Percentiles rank a stretch among this genome's conserved stretches.
phyloP scores from a whole-genome alignment of 257 asterid species.

The Solanum piurae region DNA sequence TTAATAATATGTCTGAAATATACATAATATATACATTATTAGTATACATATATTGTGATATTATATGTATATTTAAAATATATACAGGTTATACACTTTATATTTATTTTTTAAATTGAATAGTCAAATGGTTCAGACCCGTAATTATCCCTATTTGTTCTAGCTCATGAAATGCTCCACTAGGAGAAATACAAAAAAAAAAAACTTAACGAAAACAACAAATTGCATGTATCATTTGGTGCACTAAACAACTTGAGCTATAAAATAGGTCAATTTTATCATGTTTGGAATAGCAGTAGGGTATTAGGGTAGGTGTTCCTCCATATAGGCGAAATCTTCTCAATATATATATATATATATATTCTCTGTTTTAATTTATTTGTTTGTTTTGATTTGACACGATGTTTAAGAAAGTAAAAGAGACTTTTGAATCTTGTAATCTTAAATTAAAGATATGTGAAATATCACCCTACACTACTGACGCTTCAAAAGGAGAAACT shows the following conservation, averaged over 20 bases:
- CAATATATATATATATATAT: not conserved
- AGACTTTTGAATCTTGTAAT: no score
- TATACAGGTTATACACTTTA: no score
- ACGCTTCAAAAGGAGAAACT: not conserved
- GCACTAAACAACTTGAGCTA: not conserved
- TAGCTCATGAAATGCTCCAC: conserved; percentile 6
- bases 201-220: not conserved
- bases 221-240: not conserved
- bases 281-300: not conserved
- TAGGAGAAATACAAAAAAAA: not conserved
- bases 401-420: no score
- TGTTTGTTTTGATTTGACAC: not conserved
- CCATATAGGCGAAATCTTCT: not conserved
- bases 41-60: not conserved
- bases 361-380: not conserved
- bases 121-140: not conserved
- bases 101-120: not conserved
- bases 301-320: not conserved
- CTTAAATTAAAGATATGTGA: no score
- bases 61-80: not conserved
- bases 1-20: not conserved
- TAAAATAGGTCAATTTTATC: not conserved
- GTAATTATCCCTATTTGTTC: not conserved
- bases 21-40: not conserved
- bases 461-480: not conserved